phyloP scores from a whole-genome alignment of 1,139 yeast species.

The Scheffersomyces quercinus region DNA sequence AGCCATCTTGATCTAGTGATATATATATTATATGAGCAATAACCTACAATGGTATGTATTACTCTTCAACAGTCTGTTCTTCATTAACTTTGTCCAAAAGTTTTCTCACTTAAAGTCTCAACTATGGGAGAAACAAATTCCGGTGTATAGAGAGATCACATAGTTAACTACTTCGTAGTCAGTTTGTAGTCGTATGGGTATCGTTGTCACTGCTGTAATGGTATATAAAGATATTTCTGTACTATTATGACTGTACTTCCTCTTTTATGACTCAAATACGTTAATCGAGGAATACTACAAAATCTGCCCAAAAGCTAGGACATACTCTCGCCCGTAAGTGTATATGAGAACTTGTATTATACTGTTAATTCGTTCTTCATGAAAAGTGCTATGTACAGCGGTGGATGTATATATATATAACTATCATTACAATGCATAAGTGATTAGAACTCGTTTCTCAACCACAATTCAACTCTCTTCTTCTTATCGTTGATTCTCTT shows the following conservation, averaged over 20 bases:
- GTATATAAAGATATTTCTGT: no score
- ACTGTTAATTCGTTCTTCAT: not conserved
- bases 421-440: not conserved
- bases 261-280: no score
- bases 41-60: not conserved
- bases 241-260: no score
- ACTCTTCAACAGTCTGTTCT: not conserved
- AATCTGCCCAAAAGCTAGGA: no score
- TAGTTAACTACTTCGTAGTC: no score
- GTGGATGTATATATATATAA: not conserved
- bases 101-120: not conserved
- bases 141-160: no score
- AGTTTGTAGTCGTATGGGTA: no score
- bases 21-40: not conserved
- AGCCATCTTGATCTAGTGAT: not conserved
- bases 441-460: conserved; percentile 50
- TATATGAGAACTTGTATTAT: not conserved
- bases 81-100: not conserved
- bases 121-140: no score
- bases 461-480: conserved; percentile 63
- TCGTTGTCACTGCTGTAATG: no score
- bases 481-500: conserved; percentile 37
- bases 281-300: no score
- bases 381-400: not conserved
- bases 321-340: no score